Base-by-base conservation (phyloP, 2,329 filamentous ascomycete genomes). In the Alternaria sp. region DNA sequence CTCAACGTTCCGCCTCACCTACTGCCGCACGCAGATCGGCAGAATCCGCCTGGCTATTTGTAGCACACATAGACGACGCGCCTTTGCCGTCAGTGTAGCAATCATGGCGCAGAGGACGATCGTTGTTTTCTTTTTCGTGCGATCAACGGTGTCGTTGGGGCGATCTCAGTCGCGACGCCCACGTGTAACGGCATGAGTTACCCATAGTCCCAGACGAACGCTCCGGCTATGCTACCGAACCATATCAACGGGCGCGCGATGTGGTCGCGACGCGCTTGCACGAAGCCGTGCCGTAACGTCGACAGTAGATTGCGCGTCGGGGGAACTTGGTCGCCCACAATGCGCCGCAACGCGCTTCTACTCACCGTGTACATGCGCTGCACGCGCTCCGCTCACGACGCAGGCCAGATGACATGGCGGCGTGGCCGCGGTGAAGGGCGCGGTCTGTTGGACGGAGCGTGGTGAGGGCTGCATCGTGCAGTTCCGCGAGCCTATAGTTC, bases 171-270 rank as follows among this genome's bases (percentile, higher is more conserved):
- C 59, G 49, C 62, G 47, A 69, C 62, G 62, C 25, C 64, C 59
- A 69, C 63, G 68, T 73, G 72, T 60, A 68, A 73, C 69, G 64
- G 62, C 59, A 57, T 69, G 54, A 30, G 51, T 56, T 65, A 61
- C 53, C 36, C 36, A 40, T 2, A 40, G 36, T 40, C 36, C 36
- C 45, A 68, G 65, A 65, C 60, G 59, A 67, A 61, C 57, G 59
- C 54, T 62, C 58, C 69, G 72, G 74, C 63, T 69, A 61, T 63
- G 61, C 64, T 72, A 62, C 67, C 71, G 69, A 75, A 72, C 73
- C 72, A 70, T 59, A 25, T 62, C 63, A 65, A 60, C 67, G 68
- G 71, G 62, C 61, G 63, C 58, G 28, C n/a, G 57, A 58, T 40
- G 43, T 46, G 60, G 9, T 53, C 53, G 59, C 51, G 60, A 56